These are phyloP conservation scores for Mrakiaceae sp. DNA, from an alignment of 1,284 basidiomycete species.

Conservation along the genomic window DNA sequence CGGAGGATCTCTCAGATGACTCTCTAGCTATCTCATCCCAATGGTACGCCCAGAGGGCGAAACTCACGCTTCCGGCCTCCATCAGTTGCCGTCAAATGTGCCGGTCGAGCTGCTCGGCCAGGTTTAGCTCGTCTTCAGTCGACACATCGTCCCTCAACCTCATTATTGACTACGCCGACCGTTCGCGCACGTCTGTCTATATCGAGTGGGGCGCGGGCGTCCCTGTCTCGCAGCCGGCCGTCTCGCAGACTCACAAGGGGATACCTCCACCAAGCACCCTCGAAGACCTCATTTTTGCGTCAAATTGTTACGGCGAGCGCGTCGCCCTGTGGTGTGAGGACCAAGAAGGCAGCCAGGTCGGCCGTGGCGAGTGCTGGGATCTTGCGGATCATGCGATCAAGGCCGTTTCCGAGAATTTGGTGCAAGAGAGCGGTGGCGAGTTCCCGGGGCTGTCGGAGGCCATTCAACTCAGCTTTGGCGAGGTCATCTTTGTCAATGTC, in stretches of 20 bases:
- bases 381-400: constrained; percentile 12
- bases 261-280: neutral
- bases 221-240: neutral
- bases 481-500: constrained; percentile 5
- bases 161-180: neutral
- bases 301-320: neutral
- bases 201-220: neutral
- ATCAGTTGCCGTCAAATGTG: neutral
- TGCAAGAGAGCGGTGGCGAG: neutral
- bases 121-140: neutral
- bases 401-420: neutral
- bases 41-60: neutral
- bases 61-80: neutral
- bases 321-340: constrained; percentile 1
- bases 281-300: neutral
- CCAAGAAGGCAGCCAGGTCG: neutral
- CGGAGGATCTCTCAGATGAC: neutral
- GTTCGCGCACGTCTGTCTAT: neutral
- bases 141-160: neutral
- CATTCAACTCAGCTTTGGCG: neutral
- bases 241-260: neutral
- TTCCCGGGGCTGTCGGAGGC: constrained; percentile 1
- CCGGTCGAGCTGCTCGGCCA: neutral
- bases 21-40: neutral
- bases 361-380: constrained; percentile 9